A percentile compares a stretch with the other conserved stretches of the same genome.
These are phyloP conservation scores for Striga asiatica DNA, from an alignment of 257 asterid species.

Conservation along the genomic window DNA sequence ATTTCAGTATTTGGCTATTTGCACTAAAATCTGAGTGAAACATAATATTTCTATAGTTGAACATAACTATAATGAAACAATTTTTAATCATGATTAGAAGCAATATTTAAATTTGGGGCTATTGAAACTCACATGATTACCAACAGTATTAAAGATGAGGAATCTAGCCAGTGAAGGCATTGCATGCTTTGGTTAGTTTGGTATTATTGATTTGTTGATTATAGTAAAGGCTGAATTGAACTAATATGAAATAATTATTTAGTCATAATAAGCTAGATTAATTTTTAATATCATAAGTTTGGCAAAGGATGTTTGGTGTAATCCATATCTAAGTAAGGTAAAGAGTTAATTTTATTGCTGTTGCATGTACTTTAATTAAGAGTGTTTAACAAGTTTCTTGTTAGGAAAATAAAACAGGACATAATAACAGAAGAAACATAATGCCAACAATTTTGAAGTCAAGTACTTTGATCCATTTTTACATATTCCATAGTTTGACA, in stretches of 20 bases:
- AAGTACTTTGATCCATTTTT: too few species aligned
- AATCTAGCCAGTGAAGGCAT: neutral
- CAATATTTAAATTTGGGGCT: neutral
- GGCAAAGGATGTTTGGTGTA: constrained; percentile 10
- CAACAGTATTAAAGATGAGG: constrained; percentile 2
- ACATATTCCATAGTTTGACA: too few species aligned
- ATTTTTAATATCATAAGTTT: constrained; percentile 10
- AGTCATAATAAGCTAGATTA: too few species aligned
- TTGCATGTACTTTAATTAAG: constrained; percentile 11
- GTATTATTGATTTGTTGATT: neutral
- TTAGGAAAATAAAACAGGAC: constrained; percentile 17
- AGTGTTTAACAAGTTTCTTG: constrained; percentile 15
- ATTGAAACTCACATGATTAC: neutral
- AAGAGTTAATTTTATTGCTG: constrained; percentile 20
- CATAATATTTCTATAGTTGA: neutral
- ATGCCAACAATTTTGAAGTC: constrained; percentile 2
- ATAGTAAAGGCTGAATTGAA: neutral
- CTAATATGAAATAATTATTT: neutral
- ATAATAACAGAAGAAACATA: constrained; percentile 18
- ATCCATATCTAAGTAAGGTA: constrained; percentile 14
- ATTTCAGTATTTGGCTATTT: too few species aligned
- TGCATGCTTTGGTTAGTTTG: neutral
- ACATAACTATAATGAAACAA: too few species aligned
- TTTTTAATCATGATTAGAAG: neutral
- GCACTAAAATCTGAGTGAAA: neutral